phyloP scores from a whole-genome alignment of 2,329 filamentous ascomycete species.

The Metarhizium rileyi region DNA sequence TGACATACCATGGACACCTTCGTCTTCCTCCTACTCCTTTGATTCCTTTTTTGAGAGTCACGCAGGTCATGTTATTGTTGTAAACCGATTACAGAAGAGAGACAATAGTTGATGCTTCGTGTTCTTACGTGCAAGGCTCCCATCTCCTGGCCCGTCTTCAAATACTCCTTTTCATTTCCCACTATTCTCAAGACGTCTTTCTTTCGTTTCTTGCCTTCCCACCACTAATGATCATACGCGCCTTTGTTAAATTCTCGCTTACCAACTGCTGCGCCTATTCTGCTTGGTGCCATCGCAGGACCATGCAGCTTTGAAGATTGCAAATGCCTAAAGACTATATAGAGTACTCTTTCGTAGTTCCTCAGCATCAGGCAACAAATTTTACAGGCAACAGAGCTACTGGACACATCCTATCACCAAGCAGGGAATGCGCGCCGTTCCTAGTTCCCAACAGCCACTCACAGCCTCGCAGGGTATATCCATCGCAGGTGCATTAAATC shows the following conservation, averaged over 20 bases:
- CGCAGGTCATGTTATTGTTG: background rate
- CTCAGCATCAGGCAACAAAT: background rate
- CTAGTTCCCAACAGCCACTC: conserved; percentile 25
- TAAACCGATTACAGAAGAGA: background rate
- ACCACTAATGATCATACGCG: conserved; percentile 16
- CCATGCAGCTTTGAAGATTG: background rate
- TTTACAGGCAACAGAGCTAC: background rate
- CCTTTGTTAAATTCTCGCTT: conserved; percentile 4
- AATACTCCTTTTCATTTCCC: conserved; percentile 17
- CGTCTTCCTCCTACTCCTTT: conserved; percentile 6
- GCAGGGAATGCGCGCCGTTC: conserved; percentile 5
- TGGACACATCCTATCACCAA: background rate
- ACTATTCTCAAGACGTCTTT: conserved; percentile 18
- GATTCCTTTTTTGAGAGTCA: conserved; percentile 1
- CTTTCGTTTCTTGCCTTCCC: conserved; percentile 14
- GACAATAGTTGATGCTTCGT: background rate
- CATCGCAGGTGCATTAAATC: conserved; percentile 30
- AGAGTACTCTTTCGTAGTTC: background rate
- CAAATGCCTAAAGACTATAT: background rate
- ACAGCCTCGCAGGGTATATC: conserved; percentile 32
- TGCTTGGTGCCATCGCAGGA: background rate
- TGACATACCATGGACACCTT: background rate
- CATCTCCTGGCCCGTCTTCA: conserved; percentile 3
- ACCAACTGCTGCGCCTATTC: conserved; percentile 6
- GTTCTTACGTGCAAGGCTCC: conserved; percentile 8